A percentile compares a stretch with the other conserved stretches of the same genome.
Evolutionary conservation across 805 yeast species (phyloP).

Genomic region (Candida parachauliodes): DNA sequence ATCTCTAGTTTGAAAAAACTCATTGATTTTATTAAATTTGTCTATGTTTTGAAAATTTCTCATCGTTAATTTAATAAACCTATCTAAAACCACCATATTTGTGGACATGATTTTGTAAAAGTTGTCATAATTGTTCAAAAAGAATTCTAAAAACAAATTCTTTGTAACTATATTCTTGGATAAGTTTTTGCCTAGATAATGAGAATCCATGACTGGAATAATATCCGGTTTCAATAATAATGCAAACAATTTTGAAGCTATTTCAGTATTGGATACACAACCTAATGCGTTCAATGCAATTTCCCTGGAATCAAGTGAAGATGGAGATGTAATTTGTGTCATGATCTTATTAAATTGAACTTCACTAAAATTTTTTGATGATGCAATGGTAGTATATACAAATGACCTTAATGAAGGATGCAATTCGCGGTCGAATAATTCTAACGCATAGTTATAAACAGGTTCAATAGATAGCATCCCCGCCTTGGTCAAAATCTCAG

Average conservation of each 20-base stretch:
- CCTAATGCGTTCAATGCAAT: constrained; percentile 57
- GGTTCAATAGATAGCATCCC: constrained; percentile 37
- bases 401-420: constrained; percentile 45
- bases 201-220: constrained; percentile 58
- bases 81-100: constrained; percentile 50
- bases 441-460: constrained; percentile 33
- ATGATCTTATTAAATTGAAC: constrained; percentile 38
- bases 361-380: constrained; percentile 28
- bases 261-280: constrained; percentile 30
- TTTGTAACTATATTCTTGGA: constrained; percentile 45
- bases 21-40: constrained; percentile 27
- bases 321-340: constrained; percentile 47
- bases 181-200: constrained; percentile 46
- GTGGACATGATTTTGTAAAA: constrained; percentile 44
- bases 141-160: constrained; percentile 45
- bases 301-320: constrained; percentile 57
- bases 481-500: constrained; percentile 38
- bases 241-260: constrained; percentile 36
- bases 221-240: constrained; percentile 39
- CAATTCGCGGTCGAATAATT: constrained; percentile 25
- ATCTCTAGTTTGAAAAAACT: constrained; percentile 28
- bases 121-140: constrained; percentile 44
- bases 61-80: constrained; percentile 40
- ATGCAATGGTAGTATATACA: constrained; percentile 41
- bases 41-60: constrained; percentile 36